Base-by-base conservation (phyloP, 23 red algal species). In the Gracilariopsis chorda region DNA sequence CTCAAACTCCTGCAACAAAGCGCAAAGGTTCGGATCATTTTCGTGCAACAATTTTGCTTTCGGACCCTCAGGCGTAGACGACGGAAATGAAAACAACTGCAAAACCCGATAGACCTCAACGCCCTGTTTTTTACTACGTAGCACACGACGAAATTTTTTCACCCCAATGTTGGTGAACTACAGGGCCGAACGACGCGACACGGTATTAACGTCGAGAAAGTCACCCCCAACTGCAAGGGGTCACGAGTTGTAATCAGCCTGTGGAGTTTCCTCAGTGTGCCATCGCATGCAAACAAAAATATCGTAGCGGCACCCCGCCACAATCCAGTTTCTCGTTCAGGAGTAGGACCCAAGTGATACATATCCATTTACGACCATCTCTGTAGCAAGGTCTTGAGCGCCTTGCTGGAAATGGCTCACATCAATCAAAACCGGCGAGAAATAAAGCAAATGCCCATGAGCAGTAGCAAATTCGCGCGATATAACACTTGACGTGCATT, bases 111-210 rank as follows among this genome's bases (percentile, higher is more conserved):
- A 55, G n/a, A 55, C 49, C n/a, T 55, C 49, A 16, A 55, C 49
- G 14, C 49, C 49, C n/a, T 55, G 49, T 55, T 55, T 55, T 55
- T n/a, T n/a, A 55, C 49, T 14, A n/a, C 49, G 49, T 55, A 55
- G 49, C 49, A n/a, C n/a, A n/a, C 49, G n/a, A 55, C 49, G n/a
- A 55, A 55, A 55, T 76, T 76, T 76, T 36, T 76, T 76, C 12
- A 44, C 0, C 0, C 12, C 69, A n/a, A 76, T 25, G n/a, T n/a
- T 55, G n/a, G 49, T 55, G 49, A 55, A 14, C 49, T 55, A n/a
- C 49, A 55, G 49, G 16, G 14, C 49, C 14, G 49, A 55, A 14
- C 14, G n/a, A 55, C 49, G n/a, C 49, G 49, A 55, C 14, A 14
- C 49, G 49, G 49, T 14, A n/a, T n/a, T 16, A 55, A 55, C 49